Conservation (phyloP, 2,329 filamentous ascomycete species). For the Pleurostoma richardsiae region DNA sequence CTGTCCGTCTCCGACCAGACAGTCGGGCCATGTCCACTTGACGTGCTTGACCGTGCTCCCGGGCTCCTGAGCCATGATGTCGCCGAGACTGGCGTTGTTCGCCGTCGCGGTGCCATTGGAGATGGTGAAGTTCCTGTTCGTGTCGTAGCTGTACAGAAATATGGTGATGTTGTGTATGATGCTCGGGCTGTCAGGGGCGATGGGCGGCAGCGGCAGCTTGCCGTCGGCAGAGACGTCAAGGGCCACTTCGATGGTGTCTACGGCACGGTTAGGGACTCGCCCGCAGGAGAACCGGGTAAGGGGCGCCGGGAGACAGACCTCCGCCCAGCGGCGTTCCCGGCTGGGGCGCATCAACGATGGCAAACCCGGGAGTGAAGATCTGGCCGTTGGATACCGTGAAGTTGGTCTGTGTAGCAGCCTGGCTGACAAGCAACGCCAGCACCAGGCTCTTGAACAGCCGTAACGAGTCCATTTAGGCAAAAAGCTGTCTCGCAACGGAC, state of each 20-base stretch:
- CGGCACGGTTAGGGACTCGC: constrained; percentile 18
- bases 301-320: constrained; percentile 33
- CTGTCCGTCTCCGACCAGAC: constrained; percentile 57
- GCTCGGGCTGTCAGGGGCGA: constrained; percentile 46
- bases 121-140: constrained; percentile 62
- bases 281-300: neutral
- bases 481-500: neutral
- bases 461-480: neutral
- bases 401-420: constrained; percentile 24
- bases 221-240: constrained; percentile 64
- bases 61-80: constrained; percentile 59
- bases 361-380: constrained; percentile 65
- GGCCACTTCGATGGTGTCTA: constrained; percentile 56
- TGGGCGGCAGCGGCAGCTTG: constrained; percentile 53
- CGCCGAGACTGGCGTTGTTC: constrained; percentile 49
- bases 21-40: constrained; percentile 67
- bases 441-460: constrained; percentile 2
- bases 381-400: constrained; percentile 61
- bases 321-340: constrained; percentile 60
- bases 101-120: constrained; percentile 54
- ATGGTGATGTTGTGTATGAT: constrained; percentile 60
- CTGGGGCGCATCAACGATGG: constrained; percentile 61
- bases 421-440: constrained; percentile 20
- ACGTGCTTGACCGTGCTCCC: constrained; percentile 70
- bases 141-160: constrained; percentile 61